Percentiles rank a stretch among this genome's conserved stretches.
Evolutionary conservation across 441 rosid species (phyloP).

Genomic region (Kokia cookei): DNA sequence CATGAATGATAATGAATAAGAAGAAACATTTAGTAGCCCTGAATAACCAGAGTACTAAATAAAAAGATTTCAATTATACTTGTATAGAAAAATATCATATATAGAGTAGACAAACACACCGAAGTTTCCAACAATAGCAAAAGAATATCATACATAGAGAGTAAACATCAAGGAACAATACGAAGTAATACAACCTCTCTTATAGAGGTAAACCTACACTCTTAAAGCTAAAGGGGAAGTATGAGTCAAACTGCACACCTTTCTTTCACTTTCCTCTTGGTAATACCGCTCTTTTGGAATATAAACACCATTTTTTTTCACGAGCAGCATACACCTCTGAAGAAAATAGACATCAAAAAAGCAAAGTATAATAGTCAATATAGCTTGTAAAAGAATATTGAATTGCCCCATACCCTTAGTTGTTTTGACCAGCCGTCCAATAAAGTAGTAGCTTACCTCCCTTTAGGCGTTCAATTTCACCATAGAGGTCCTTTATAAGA

Average conservation of each 20-base stretch:
- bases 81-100: not conserved
- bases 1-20: not conserved
- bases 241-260: slow-evolving; percentile 37
- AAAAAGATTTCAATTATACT: not conserved
- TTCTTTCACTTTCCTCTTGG: slow-evolving; percentile 91
- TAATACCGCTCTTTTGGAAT: slow-evolving; percentile 92
- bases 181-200: not conserved
- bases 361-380: not conserved
- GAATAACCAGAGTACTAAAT: not conserved
- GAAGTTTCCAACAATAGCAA: not conserved
- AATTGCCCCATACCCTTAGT: not conserved
- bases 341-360: slow-evolving; percentile 9
- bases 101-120: not conserved
- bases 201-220: not conserved
- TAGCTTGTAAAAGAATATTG: not conserved
- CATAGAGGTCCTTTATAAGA: slow-evolving; percentile 95
- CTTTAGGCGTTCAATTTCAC: slow-evolving; percentile 97
- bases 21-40: not conserved
- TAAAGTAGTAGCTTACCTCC: slow-evolving; percentile 50
- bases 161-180: not conserved
- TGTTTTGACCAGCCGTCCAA: not conserved
- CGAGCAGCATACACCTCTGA: slow-evolving; percentile 98
- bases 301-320: slow-evolving; percentile 93
- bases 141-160: not conserved
- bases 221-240: not conserved